These are phyloP conservation scores for Allium sativum DNA, from an alignment of 106 monocot genomes.

Conservation along the genomic window DNA sequence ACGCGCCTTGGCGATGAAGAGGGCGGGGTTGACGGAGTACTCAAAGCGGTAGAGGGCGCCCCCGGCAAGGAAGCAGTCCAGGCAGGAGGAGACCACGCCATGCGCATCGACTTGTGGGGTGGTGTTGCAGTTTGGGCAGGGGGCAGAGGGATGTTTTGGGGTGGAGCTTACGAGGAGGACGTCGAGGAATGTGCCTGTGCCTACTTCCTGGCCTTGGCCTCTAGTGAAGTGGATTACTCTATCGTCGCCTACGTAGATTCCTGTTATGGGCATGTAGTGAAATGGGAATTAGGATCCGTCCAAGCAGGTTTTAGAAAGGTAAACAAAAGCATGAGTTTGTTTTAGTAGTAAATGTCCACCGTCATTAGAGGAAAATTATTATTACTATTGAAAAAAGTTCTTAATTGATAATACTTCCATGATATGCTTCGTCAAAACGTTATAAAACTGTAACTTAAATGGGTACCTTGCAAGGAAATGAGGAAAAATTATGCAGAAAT, in stretches of 20 bases:
- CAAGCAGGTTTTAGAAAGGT: no score
- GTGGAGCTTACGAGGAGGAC: constrained; percentile 41
- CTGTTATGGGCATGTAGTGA: constrained; percentile 15
- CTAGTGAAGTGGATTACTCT: constrained; percentile 76
- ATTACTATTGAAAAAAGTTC: no score
- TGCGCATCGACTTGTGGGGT: constrained; percentile 12
- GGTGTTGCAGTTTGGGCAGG: constrained; percentile 28
- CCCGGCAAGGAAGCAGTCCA: constrained; percentile 59
- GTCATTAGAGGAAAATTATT: no score
- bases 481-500: no score
- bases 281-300: no score
- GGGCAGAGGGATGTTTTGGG: constrained; percentile 8
- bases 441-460: no score
- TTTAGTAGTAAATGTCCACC: no score
- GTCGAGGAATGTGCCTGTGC: constrained; percentile 58
- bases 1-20: constrained; percentile 71
- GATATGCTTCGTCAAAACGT: no score
- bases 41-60: constrained; percentile 66
- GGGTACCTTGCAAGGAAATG: no score
- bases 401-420: no score
- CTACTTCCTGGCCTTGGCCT: constrained; percentile 58
- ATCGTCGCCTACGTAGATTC: constrained; percentile 54
- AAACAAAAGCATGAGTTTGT: no score
- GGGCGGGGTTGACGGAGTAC: constrained; percentile 51
- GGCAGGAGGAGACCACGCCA: constrained; percentile 60